Base-by-base conservation (phyloP, 495 filamentous ascomycete genomes). In the Podospora anserina region DNA sequence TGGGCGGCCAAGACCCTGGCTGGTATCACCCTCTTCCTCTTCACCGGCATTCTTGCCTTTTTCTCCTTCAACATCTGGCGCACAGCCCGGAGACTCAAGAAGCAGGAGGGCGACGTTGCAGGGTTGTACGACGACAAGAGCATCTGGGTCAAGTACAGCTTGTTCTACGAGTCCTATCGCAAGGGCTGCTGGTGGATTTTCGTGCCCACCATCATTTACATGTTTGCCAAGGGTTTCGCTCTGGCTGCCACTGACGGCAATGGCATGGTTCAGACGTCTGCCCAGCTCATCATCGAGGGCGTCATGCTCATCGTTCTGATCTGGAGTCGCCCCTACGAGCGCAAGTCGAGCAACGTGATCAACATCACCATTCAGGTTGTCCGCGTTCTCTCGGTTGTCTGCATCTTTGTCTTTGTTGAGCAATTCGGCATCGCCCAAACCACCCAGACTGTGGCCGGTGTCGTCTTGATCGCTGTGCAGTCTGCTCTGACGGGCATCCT, bases 151-250 rank as follows among this genome's bases (percentile, higher is more conserved):
- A 96, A 93, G 79, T 99, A 99, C 83, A 96, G 91, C 73, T 82
- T 97, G 44, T 99, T 99, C 83, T 99, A 99, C 79, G 95, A 99
- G 72, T 90, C 89, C 71, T 97, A 95, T 80, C 92, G 94, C 78
- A 90, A 89, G 74, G 88, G 90, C 70, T 96, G 92, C 80, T 99
- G 94, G 94, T 97, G 94, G 93, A 76, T 97, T 9, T 99, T 99
- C 77, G 85, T 99, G 15, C 95, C 95, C 6, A 83, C 86, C 59
- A 97, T 99, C 78, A 62, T 95, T 65, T 99, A 98, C 83, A 92
- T 94, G 84, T 94, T 98, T 73, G 90, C 87, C 72, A 96, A 93
- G 79, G 93, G 93, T 59, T 90, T 88, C 57, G 88, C 96, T 61
- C 89, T 99, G 70, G 95, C 95, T 39, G 93, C 88, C 57, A 92